Conservation (phyloP, 148 eudicot species). For the Cornus kousa region DNA sequence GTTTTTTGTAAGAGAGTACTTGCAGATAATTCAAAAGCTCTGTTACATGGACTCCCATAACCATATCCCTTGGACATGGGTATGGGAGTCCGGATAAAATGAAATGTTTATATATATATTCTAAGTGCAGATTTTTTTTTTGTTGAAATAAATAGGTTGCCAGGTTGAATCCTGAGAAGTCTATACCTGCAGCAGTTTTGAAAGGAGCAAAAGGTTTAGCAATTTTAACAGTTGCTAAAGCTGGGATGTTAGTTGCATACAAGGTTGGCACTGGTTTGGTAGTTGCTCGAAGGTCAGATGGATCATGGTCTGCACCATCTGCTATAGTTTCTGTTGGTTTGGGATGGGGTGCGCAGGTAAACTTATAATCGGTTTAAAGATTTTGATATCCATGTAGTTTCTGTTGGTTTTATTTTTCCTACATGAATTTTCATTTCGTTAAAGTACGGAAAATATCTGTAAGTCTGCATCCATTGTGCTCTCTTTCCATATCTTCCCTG, state of each 20-base stretch:
- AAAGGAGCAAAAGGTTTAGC: slow-evolving; percentile 95
- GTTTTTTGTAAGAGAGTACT: neutral
- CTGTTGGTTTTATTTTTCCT: neutral
- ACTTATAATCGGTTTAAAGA: neutral
- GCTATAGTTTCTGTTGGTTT: slow-evolving; percentile 89
- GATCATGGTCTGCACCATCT: slow-evolving; percentile 99
- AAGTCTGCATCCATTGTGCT: neutral
- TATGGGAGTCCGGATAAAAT: neutral
- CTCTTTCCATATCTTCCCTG: too few species aligned
- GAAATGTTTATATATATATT: neutral
- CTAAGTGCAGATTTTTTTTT: neutral
- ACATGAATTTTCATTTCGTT: neutral
- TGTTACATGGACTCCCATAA: too few species aligned
- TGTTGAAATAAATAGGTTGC: slow-evolving; percentile 51
- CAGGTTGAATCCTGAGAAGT: slow-evolving; percentile 83
- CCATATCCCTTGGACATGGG: too few species aligned
- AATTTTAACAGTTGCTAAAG: slow-evolving; percentile 92
- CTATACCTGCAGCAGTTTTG: slow-evolving; percentile 80
- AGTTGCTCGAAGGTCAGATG: slow-evolving; percentile 86
- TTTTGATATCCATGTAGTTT: neutral
- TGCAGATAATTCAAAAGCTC: neutral
- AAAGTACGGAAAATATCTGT: neutral
- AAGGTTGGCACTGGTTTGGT: slow-evolving; percentile 98
- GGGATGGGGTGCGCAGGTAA: slow-evolving; percentile 99
- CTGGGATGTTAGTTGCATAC: slow-evolving; percentile 75